Evolutionary conservation across 495 filamentous ascomycete genomes (phyloP).

Genomic region (Xylaria acuta): DNA sequence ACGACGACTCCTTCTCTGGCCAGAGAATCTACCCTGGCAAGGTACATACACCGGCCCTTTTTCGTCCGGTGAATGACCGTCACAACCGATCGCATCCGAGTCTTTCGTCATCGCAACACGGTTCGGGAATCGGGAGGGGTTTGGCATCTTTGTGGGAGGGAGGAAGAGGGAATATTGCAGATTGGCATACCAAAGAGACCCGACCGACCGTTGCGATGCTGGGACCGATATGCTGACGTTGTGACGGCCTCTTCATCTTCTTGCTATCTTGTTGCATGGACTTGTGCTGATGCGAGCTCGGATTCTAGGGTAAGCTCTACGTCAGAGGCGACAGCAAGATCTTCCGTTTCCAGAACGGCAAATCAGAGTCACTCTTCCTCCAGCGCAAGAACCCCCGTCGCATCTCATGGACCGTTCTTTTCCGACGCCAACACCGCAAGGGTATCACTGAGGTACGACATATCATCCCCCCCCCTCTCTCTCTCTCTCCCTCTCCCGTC

Average conservation of each 20-base stretch:
- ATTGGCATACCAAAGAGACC: neutral
- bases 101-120: constrained; percentile 15
- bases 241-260: neutral
- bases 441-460: constrained; percentile 97
- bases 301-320: constrained; percentile 90
- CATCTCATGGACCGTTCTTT: constrained; percentile 98
- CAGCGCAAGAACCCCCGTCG: constrained; percentile 99
- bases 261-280: neutral
- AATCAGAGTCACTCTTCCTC: constrained; percentile 99
- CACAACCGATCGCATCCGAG: constrained; percentile 28
- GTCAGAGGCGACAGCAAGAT: constrained; percentile 99
- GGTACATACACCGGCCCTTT: constrained; percentile 64
- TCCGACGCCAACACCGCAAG: constrained; percentile 98
- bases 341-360: constrained; percentile 99
- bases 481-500: constrained; percentile 28
- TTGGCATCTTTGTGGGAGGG: neutral
- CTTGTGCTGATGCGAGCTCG: constrained; percentile 30
- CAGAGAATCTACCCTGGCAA: constrained; percentile 99
- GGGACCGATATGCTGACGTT: constrained; percentile 16
- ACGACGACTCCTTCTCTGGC: constrained; percentile 98
- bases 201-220: constrained; percentile 2
- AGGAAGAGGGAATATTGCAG: neutral
- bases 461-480: constrained; percentile 11
- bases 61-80: constrained; percentile 22
- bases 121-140: neutral